Percentiles rank a stretch among this genome's conserved stretches.
phyloP scores from a whole-genome alignment of 352 stramenopile species.

The Pythium oligandrum region DNA sequence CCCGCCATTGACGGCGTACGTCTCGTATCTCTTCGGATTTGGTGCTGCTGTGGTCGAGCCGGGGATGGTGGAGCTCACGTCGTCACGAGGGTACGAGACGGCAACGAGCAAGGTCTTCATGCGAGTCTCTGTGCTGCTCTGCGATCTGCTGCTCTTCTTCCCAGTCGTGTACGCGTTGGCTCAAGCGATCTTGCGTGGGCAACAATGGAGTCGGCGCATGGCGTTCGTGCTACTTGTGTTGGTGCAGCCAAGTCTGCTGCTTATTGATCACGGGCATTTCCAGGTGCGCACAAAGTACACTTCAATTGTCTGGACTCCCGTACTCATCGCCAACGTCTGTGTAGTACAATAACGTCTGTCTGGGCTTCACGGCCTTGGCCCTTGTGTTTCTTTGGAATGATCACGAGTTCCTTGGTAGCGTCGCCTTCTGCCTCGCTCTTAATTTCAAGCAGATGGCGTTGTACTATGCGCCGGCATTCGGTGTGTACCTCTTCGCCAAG shows the following conservation, averaged over 20 bases:
- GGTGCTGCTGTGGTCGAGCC: slow-evolving; percentile 79
- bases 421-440: slow-evolving; percentile 91
- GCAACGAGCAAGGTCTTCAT: slow-evolving; percentile 87
- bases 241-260: slow-evolving; percentile 85
- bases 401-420: slow-evolving; percentile 77
- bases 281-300: slow-evolving; percentile 48
- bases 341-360: slow-evolving; percentile 96
- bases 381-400: slow-evolving; percentile 66
- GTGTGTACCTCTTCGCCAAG: slow-evolving; percentile 89
- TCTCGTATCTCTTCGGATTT: slow-evolving; percentile 78
- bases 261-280: slow-evolving; percentile 99
- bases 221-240: slow-evolving; percentile 65
- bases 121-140: slow-evolving; percentile 90
- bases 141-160: slow-evolving; percentile 92
- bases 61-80: slow-evolving; percentile 74
- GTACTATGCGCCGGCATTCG: slow-evolving; percentile 95
- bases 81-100: slow-evolving; percentile 84
- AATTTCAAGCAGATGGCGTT: slow-evolving; percentile 99
- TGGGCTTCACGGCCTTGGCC: slow-evolving; percentile 86
- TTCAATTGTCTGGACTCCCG: no score
- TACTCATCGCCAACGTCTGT: neutral
- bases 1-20: slow-evolving; percentile 93
- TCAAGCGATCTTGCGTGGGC: slow-evolving; percentile 33
- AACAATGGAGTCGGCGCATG: slow-evolving; percentile 43
- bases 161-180: slow-evolving; percentile 45